Conservation (phyloP, 805 yeast genomes). For the Vanderwaltozyma yarrowii region DNA sequence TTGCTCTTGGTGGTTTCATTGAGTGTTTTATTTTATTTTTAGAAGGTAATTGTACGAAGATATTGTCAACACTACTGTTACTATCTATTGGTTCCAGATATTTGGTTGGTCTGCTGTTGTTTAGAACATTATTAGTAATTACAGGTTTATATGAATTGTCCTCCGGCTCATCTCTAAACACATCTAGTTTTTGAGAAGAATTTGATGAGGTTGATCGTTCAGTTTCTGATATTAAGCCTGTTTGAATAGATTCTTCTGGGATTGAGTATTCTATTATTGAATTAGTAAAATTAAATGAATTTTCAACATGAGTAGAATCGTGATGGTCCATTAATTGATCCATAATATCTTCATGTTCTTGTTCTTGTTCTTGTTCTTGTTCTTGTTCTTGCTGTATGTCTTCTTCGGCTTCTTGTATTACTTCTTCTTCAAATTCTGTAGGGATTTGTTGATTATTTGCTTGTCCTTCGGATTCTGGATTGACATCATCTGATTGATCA, state of each 20-base stretch:
- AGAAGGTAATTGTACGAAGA: constrained; percentile 7
- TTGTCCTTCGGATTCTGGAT: neutral
- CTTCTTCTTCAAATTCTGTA: no score
- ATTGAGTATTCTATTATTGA: constrained; percentile 26
- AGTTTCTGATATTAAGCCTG: neutral
- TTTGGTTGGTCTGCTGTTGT: no score
- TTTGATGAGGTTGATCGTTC: neutral
- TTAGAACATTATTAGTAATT: no score
- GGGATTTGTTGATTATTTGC: no score
- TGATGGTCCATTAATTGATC: neutral
- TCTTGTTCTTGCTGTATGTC: no score
- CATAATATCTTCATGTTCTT: no score
- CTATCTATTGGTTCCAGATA: no score
- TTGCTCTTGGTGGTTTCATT: constrained; percentile 22
- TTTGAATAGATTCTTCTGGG: constrained; percentile 20
- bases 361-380: neutral
- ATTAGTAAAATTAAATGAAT: constrained; percentile 17
- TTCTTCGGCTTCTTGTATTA: no score
- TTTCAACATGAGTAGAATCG: neutral
- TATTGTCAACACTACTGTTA: neutral
- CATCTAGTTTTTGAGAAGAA: constrained; percentile 16
- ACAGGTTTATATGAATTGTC: no score
- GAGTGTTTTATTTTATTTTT: constrained; percentile 23
- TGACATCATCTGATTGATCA: no score
- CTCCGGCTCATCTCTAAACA: constrained; percentile 18